phyloP scores from a whole-genome alignment of 2,329 filamentous ascomycete genomes.

The Drechslerella dactyloides region DNA sequence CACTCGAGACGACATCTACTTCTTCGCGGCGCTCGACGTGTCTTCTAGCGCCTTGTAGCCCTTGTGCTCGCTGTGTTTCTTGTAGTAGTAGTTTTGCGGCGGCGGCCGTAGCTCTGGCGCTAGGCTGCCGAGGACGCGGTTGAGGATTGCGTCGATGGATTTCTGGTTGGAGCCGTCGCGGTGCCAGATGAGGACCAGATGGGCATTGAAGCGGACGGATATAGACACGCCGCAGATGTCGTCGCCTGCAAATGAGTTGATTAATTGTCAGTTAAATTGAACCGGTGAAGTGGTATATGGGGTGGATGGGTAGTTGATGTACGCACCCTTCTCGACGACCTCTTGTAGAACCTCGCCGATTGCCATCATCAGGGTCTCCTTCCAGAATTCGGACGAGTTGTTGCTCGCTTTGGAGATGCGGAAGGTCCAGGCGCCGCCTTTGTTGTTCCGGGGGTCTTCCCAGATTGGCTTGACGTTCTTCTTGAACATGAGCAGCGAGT shows the following conservation, averaged over 20 bases:
- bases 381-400: slow-evolving; percentile 74
- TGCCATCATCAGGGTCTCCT: slow-evolving; percentile 77
- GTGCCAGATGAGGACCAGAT: slow-evolving; percentile 92
- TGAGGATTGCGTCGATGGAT: slow-evolving; percentile 76
- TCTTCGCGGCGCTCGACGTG: no score
- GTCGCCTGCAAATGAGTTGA: slow-evolving; percentile 68
- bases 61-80: slow-evolving; percentile 85
- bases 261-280: slow-evolving; percentile 9
- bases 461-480: slow-evolving; percentile 76
- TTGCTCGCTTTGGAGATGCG: slow-evolving; percentile 78
- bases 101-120: slow-evolving; percentile 75
- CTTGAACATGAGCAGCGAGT: slow-evolving; percentile 81
- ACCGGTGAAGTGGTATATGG: neutral
- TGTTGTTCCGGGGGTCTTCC: slow-evolving; percentile 85
- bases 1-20: no score
- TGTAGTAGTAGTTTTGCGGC: slow-evolving; percentile 70
- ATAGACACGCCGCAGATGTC: slow-evolving; percentile 90
- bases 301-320: slow-evolving; percentile 2
- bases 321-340: slow-evolving; percentile 72
- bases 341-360: slow-evolving; percentile 81
- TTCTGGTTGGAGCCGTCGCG: slow-evolving; percentile 80
- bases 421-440: slow-evolving; percentile 91
- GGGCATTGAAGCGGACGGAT: slow-evolving; percentile 84
- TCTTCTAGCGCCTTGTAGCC: slow-evolving; percentile 68
- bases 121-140: slow-evolving; percentile 75